These are phyloP conservation scores for Podosphaera aphanis DNA, from an alignment of 2,329 filamentous ascomycete species.

Conservation along the genomic window DNA sequence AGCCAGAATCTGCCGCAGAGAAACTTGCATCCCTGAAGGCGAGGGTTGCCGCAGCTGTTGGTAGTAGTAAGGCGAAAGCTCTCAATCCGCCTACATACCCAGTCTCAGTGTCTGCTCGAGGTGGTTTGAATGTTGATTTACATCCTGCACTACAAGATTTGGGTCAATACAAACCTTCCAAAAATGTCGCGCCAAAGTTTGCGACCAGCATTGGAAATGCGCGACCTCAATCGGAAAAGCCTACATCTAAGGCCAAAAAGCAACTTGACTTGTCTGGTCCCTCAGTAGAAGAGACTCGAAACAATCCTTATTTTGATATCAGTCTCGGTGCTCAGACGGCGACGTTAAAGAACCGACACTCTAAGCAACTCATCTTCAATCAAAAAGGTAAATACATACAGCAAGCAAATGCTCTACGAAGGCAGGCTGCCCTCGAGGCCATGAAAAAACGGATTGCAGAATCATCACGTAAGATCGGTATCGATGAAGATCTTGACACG, in stretches of 20 bases:
- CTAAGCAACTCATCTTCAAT: slow-evolving; percentile 69
- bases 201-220: slow-evolving; percentile 19
- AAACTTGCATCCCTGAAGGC: slow-evolving; percentile 57
- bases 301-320: slow-evolving; percentile 69
- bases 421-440: slow-evolving; percentile 70
- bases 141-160: slow-evolving; percentile 43
- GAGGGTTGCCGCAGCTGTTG: slow-evolving; percentile 52
- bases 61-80: slow-evolving; percentile 23
- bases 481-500: slow-evolving; percentile 72
- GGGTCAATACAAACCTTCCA: slow-evolving; percentile 23
- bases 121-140: slow-evolving; percentile 20
- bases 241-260: slow-evolving; percentile 22
- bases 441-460: slow-evolving; percentile 88
- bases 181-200: slow-evolving; percentile 17
- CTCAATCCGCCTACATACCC: slow-evolving; percentile 20
- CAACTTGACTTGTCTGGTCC: slow-evolving; percentile 33
- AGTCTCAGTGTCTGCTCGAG: slow-evolving; percentile 18
- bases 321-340: slow-evolving; percentile 35
- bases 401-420: slow-evolving; percentile 69
- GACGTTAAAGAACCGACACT: slow-evolving; percentile 37
- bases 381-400: slow-evolving; percentile 93
- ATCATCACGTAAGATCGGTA: slow-evolving; percentile 67
- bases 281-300: slow-evolving; percentile 31
- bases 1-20: slow-evolving; percentile 34
- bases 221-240: slow-evolving; percentile 19